Conservation (phyloP, 495 filamentous ascomycete species). For the Aspergillus nanangensis region DNA sequence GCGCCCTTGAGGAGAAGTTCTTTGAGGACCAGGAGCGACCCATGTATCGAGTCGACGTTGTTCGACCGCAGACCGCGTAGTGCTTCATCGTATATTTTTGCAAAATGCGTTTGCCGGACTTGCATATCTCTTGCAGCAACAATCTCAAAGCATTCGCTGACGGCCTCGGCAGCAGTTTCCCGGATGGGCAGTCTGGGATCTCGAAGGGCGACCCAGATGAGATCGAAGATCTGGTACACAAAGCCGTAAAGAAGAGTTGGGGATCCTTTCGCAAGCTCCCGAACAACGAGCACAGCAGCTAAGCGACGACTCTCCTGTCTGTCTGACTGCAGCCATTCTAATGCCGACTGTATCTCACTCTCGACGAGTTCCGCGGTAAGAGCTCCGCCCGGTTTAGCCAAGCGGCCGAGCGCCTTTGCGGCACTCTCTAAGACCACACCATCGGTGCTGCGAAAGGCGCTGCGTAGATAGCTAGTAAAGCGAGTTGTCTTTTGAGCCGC, state of each 20-base stretch:
- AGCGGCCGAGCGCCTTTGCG: slow-evolving; percentile 78
- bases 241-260: slow-evolving; percentile 92
- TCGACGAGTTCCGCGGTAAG: slow-evolving; percentile 95
- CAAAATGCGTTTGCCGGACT: slow-evolving; percentile 81
- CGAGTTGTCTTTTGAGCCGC: slow-evolving; percentile 88
- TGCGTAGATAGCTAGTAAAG: slow-evolving; percentile 85
- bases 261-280: slow-evolving; percentile 84
- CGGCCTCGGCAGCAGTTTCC: slow-evolving; percentile 82
- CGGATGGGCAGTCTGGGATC: slow-evolving; percentile 88
- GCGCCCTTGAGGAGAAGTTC: slow-evolving; percentile 88
- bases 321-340: slow-evolving; percentile 96
- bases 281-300: slow-evolving; percentile 82
- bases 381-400: slow-evolving; percentile 88
- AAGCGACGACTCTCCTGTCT: slow-evolving; percentile 88
- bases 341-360: slow-evolving; percentile 86
- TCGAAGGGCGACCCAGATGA: slow-evolving; percentile 90
- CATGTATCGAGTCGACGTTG: slow-evolving; percentile 82
- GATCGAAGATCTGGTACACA: slow-evolving; percentile 83
- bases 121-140: slow-evolving; percentile 84
- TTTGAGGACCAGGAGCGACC: slow-evolving; percentile 83
- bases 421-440: slow-evolving; percentile 81
- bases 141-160: slow-evolving; percentile 90
- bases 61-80: slow-evolving; percentile 69
- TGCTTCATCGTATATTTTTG: slow-evolving; percentile 79
- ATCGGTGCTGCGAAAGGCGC: slow-evolving; percentile 83